A percentile compares a stretch with the other conserved stretches of the same genome.
Evolutionary conservation across 345 rosid species (phyloP).

Genomic region (Syzygium aqueum): DNA sequence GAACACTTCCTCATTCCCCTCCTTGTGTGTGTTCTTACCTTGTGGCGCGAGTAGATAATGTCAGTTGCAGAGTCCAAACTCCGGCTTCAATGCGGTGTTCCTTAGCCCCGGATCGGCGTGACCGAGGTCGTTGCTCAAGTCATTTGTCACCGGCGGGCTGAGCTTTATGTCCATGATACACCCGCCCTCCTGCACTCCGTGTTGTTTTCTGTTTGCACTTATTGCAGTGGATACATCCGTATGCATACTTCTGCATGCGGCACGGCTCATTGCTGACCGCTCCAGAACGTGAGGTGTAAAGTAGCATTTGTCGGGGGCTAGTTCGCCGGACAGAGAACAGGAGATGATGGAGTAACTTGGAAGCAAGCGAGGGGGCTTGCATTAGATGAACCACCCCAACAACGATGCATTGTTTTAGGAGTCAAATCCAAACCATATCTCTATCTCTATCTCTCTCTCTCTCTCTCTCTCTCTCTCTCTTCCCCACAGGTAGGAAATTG

Average conservation of each 20-base stretch:
- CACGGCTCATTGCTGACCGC: neutral
- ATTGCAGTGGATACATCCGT: neutral
- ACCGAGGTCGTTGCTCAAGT: neutral
- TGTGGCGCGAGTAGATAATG: neutral
- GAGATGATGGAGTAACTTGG: neutral
- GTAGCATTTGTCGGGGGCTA: neutral
- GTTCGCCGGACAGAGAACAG: neutral
- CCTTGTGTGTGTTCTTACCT: neutral
- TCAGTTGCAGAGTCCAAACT: neutral
- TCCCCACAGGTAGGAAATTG: neutral
- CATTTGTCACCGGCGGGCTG: neutral
- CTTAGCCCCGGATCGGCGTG: neutral
- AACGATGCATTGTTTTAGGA: neutral
- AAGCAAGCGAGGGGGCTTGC: neutral
- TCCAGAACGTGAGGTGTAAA: neutral
- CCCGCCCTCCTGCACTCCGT: neutral
- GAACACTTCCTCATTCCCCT: neutral
- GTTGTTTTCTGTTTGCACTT: neutral
- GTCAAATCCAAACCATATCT: neutral
- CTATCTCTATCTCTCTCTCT: neutral
- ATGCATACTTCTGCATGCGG: neutral
- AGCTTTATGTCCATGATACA: neutral
- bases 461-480: neutral
- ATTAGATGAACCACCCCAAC: neutral
- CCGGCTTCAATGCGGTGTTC: neutral